Evolutionary conservation across 1,139 yeast genomes (phyloP).

Genomic region (Kodamaea anthophila): DNA sequence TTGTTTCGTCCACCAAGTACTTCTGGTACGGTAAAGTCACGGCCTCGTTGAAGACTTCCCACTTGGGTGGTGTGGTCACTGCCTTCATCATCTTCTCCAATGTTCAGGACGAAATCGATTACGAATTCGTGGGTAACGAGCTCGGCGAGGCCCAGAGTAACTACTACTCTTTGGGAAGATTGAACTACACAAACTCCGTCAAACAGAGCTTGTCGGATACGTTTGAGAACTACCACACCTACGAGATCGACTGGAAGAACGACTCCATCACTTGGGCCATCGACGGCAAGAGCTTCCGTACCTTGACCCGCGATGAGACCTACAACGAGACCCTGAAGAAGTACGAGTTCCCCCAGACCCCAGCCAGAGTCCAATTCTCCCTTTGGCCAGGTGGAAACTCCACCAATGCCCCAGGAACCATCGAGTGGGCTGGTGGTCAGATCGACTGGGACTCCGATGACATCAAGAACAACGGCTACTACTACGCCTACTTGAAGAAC

Average conservation of each 20-base stretch:
- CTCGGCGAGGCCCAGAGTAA: slow-evolving; percentile 65
- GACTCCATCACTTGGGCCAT: slow-evolving; percentile 67
- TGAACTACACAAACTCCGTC: slow-evolving; percentile 58
- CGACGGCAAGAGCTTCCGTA: slow-evolving; percentile 67
- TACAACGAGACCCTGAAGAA: slow-evolving; percentile 54
- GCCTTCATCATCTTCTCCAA: slow-evolving; percentile 83
- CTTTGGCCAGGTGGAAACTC: slow-evolving; percentile 90
- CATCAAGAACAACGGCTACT: slow-evolving; percentile 69
- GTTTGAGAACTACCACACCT: slow-evolving; percentile 65
- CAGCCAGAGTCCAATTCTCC: slow-evolving; percentile 77
- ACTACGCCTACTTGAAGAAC: slow-evolving; percentile 58
- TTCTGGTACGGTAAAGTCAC: slow-evolving; percentile 84
- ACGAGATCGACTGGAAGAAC: slow-evolving; percentile 78
- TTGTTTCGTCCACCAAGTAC: slow-evolving; percentile 70
- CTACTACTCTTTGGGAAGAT: slow-evolving; percentile 68
- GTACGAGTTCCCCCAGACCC: slow-evolving; percentile 84
- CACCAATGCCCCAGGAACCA: slow-evolving; percentile 64
- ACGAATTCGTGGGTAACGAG: slow-evolving; percentile 75
- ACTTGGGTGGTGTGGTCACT: slow-evolving; percentile 72
- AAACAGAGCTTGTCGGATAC: slow-evolving; percentile 47
- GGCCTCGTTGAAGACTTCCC: slow-evolving; percentile 67
- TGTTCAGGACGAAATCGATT: slow-evolving; percentile 87
- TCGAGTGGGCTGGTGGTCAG: slow-evolving; percentile 90
- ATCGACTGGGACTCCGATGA: slow-evolving; percentile 80
- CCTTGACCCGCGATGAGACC: slow-evolving; percentile 59